Evolutionary conservation across 495 filamentous ascomycete genomes (phyloP), one percentile per base, ranked within the genome.

Genomic region (Penicillium pancosmium): DNA sequence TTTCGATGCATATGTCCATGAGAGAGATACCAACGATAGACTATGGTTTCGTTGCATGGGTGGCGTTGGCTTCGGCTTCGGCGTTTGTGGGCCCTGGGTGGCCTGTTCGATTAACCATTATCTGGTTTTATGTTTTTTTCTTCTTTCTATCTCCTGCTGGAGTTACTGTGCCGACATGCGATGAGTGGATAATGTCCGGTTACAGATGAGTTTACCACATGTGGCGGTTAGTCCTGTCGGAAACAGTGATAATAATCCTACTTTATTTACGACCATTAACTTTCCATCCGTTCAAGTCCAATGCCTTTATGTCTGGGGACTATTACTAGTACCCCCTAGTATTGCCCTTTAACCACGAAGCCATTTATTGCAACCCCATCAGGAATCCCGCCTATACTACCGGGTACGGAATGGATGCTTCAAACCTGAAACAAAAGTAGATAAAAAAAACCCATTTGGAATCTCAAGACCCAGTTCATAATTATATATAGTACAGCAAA

Each of bases 1-100:
- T 58, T 48, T 55, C 41, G 48, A 31, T 58, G 54, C 50, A 54
- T 65, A 47, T 56, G 52, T 62, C 36, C 54, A 65, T 65, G 61
- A 60, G 59, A 64, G 61, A 70, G 76, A 78, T 78, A 77, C 74
- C 76, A 77, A 61, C 57, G 74, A 76, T 78, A 78, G 74, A 78
- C 61, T 57, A 66, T 58, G 64, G 64, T 58, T 68, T 25, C 9
- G 55, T 52, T 68, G 65, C 69, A 70, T 72, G 53, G 55, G 50
- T 60, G 66, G 61, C 57, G 67, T 70, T 63, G 73, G 69, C 15
- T 38, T 13, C 36, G 15, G 8, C 41, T 18, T 60, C 40, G 27
- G 41, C 41, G 48, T 40, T 36, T 41, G 25, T 13, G 13, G 13
- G 41, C n/a, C 41, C 16, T 44, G 27, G 49, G 16, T 56, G 57